Base-by-base conservation (phyloP, 345 rosid species). In the Hypericum perforatum region DNA sequence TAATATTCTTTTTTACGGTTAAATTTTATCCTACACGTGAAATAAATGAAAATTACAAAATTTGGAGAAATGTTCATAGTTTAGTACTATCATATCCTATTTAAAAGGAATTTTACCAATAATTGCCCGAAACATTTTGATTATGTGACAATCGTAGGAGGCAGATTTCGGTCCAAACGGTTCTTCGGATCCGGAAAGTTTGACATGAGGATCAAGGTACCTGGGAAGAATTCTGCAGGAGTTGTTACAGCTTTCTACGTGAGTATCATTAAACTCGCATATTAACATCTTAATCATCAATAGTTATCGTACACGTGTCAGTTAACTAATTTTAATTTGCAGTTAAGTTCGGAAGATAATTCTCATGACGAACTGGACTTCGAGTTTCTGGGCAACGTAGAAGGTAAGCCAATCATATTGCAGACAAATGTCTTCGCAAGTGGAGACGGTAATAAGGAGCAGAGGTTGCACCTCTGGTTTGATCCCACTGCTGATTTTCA, bases 191-290 rank as follows among this genome's bases (percentile, higher is more conserved):
- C 78, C 37, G 87, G 95, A 46, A 80, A 60, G 57, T 74, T 82
- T 53, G 63, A 73, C 41, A 16, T 73, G 68, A 76, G 47, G 49
- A 70, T 82, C 11, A 82, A 76, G 74, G 41, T 78, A 40, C 83
- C 86, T 5, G 54, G 43, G 45, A 76, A 56, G 46, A 75, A 82
- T 74, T 65, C 85, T 6, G 75, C 85, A 0, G 89, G 95, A 11
- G 74, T 82, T 54, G 76, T 85, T 8, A 78, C 89, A 0, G 82
- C 85, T 10, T 82, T 72, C 56, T 85, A 82, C 57, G 89, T 85
- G 37, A 43, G 72, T 62, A 41, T 6, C 5, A 22, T 22, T 4
- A 22, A 22, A 22, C 32, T 22, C 32, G 4, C 32, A 22, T 22
- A 22, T 22, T 22, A 22, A 22, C 32, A 4, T 22, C 32, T 22